Conservation (phyloP, 306 rosid genomes). For the Canavalia gladiata region DNA sequence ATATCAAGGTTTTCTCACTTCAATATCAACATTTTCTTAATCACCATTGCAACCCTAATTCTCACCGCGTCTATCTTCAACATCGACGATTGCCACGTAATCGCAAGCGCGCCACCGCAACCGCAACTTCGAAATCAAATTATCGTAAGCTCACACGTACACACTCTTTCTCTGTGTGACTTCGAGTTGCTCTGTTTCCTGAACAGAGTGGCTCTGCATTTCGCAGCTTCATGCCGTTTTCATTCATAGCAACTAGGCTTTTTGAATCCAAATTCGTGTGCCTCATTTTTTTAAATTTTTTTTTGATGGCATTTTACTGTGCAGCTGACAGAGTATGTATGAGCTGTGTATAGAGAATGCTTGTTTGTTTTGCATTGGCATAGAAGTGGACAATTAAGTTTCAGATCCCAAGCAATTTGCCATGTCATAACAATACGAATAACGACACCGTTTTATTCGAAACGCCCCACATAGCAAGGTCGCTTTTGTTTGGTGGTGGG, state of each 20-base stretch:
- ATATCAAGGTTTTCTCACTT: no score
- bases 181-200: not conserved
- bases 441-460: not conserved
- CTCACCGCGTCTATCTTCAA: no score
- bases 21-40: no score
- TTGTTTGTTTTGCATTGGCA: constrained; percentile 9
- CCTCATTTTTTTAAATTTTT: not conserved
- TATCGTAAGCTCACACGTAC: no score
- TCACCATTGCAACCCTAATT: no score
- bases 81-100: no score
- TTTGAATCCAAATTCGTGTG: not conserved
- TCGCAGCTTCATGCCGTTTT: not conserved
- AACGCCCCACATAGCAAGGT: constrained; percentile 5
- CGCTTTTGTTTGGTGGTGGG: not conserved
- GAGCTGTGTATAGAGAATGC: not conserved
- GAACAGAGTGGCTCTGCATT: not conserved
- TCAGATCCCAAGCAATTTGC: constrained; percentile 13
- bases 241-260: not conserved
- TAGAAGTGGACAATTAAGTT: not conserved
- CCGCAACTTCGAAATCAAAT: no score
- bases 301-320: not conserved
- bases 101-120: no score
- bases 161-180: no score
- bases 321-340: not conserved
- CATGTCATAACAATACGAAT: not conserved